Evolutionary conservation across 2,329 filamentous ascomycete species (phyloP), one percentile per base, ranked within the genome.

Genomic region (Talaromyces verruculosus): DNA sequence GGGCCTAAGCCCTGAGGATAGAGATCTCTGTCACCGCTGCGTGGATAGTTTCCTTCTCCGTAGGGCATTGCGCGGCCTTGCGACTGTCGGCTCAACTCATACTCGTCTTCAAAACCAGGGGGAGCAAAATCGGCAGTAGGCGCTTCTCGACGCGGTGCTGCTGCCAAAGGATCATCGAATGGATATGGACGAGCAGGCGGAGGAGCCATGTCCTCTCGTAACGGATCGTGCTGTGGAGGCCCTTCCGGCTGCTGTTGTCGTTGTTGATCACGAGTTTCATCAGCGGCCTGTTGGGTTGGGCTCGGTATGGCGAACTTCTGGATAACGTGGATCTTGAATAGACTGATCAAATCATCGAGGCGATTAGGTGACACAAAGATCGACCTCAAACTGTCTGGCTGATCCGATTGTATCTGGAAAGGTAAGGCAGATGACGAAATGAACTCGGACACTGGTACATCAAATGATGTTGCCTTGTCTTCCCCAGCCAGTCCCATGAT

Each of bases 51-150:
- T 15, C 83, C 80, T 30, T 82, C 84, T 70, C 82, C 72, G 79
- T 73, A 64, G 49, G 76, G 71, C 25, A 77, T 76, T 11, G 74
- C 73, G 49, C 76, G 76, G 53, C 84, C 82, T 10, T 88, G 85
- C 2, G 85, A 84, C 0, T 88, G 91, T 0, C 88, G 84, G 68
- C 91, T 88, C 67, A 97, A 84, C 68, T 97, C 92, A 72, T 92
- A 89, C 73, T 97, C 93, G 75, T 99, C 94, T 70, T 98, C 95
- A 70, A 98, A 98, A 22, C 87, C 92, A 0, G 95, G 95, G 0
- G 94, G 93, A 0, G 90, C 87, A 70, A 96, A 93, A 70, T 93
- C 91, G 10, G 84, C 88, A 0, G 85, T 80, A 0, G 93, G 93
- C 17, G 88, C 74, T 0, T 91, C 91, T 22, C 83, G 83, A 49